Conservation (phyloP, 495 filamentous ascomycete species). For the Neurospora sp. region DNA sequence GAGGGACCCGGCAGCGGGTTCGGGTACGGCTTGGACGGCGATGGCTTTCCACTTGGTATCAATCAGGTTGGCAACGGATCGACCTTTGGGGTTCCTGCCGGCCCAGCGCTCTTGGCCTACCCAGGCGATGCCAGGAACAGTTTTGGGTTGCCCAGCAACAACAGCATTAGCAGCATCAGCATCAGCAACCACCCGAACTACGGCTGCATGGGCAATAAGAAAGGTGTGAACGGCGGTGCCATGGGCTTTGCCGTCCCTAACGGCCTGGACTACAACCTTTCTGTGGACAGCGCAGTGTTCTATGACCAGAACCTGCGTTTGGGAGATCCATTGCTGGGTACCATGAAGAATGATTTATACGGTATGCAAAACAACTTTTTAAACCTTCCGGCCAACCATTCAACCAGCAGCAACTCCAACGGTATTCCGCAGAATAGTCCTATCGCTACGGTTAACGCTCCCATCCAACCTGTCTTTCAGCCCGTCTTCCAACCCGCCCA, state of each 20-base stretch:
- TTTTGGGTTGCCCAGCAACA: not conserved
- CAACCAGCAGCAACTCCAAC: not conserved
- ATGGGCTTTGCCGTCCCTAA: not conserved
- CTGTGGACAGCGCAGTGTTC: not conserved
- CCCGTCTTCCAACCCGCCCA: not conserved
- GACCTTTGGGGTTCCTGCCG: not conserved
- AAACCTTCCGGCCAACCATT: not conserved
- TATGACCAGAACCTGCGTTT: not conserved
- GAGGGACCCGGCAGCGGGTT: not conserved
- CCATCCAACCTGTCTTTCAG: not conserved
- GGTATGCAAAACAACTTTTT: not conserved
- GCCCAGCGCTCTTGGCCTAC: not conserved
- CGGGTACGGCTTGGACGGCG: not conserved
- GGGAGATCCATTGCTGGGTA: not conserved
- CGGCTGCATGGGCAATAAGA: not conserved
- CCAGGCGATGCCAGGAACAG: not conserved
- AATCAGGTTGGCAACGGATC: not conserved
- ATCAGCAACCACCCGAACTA: not conserved
- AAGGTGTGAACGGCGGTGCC: not conserved
- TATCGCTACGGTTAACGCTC: not conserved
- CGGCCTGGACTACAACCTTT: not conserved
- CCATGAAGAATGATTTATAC: not conserved
- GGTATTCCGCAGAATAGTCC: not conserved
- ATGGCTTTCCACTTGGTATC: not conserved
- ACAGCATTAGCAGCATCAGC: not conserved